phyloP scores from a whole-genome alignment of 1,284 basidiomycete species.

The Cutaneotrichosporon sp. region DNA sequence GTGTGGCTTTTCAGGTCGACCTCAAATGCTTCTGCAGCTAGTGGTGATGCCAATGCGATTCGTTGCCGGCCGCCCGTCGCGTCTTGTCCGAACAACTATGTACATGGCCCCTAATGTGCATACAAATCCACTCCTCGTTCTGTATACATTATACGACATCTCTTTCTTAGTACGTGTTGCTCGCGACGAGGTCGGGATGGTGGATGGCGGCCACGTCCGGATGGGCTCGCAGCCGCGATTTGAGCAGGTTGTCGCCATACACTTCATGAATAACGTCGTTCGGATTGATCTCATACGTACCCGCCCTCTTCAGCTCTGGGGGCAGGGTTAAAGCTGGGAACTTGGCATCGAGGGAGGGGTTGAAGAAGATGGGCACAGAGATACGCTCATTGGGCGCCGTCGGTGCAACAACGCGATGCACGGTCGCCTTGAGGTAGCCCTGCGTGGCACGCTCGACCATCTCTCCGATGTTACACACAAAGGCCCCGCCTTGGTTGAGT shows the following conservation, averaged over 20 bases:
- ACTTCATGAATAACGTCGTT: conserved; percentile 8
- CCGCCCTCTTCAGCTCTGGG: neutral
- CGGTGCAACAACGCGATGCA: conserved; percentile 13
- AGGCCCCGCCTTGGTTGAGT: conserved; percentile 57
- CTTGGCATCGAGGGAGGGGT: conserved; percentile 14
- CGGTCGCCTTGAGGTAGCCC: conserved; percentile 19
- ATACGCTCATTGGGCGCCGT: conserved; percentile 8
- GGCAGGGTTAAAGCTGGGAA: conserved; percentile 12
- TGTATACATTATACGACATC: no score
- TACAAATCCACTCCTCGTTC: no score
- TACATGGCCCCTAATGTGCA: no score
- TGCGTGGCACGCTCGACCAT: conserved; percentile 29
- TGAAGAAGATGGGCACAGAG: conserved; percentile 17
- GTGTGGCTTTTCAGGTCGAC: no score
- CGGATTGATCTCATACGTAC: neutral
- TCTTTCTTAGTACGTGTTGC: neutral
- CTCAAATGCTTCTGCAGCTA: no score
- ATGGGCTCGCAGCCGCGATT: conserved; percentile 15
- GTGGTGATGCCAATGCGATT: no score
- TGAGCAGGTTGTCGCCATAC: conserved; percentile 19
- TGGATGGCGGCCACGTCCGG: conserved; percentile 14
- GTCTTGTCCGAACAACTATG: no score
- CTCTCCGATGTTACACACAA: conserved; percentile 68
- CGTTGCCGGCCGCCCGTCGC: no score
- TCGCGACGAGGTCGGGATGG: conserved; percentile 9